Base-by-base conservation (phyloP, 805 yeast species). In the Ogataea trehaloabstinens region DNA sequence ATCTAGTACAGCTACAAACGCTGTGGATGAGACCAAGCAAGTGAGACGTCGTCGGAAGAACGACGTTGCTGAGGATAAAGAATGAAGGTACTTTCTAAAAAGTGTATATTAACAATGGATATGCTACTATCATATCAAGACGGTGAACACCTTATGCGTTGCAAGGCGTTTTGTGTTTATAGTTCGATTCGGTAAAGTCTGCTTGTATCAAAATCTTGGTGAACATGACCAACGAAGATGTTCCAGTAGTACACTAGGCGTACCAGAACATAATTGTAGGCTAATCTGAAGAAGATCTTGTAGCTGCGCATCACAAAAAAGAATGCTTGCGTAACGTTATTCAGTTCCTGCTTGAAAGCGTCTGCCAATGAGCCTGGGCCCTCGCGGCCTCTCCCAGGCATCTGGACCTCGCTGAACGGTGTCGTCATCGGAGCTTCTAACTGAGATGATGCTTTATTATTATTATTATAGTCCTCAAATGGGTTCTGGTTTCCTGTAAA, bases 271-370 rank as follows among this genome's bases (percentile, higher is more conserved):
- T 77, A 47, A 25, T 74, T 71, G 63, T 73, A 77, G 1, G 85
- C 28, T 38, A 79, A 74, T 39, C 68, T 67, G 8, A 97, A 97
- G 46, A 91, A 73, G 28, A 80, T 71, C 34, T 70, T 50, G 61
- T 91, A 90, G 33, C 95, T 80, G 19, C 62, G 55, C 38, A 75
- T 60, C 16, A 91, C 76, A 61, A 86, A 89, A 42, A 61, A 64
- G 24, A 85, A 51, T 0, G 93, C 95, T 10, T 65, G 74, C 43
- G 61, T 55, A 7, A 85, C 78, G 19, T 74, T 78, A 11, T 52
- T 53, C 22, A 74, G 51, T 35, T 82, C 89, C 8, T 66, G 54
- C 18, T 66, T 56, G 62, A 82, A 71, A 31, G 74, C 81, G 19
- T 68, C 73, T 13, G 37, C 51, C 0, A 57, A 21, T 2, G 51